Conservation (phyloP, 306 rosid genomes). For the Senna siamea region DNA sequence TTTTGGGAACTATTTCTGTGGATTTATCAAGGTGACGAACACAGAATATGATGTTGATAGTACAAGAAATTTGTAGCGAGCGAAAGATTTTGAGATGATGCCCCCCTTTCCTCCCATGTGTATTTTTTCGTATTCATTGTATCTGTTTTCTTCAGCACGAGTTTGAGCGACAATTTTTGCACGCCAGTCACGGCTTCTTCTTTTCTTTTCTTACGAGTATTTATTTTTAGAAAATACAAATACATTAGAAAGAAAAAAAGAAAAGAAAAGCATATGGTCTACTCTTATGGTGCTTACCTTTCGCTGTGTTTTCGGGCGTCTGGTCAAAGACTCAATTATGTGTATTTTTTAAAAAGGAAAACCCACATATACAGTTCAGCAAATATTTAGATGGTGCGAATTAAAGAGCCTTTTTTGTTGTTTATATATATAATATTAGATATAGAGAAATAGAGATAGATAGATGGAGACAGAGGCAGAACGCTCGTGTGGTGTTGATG, state of each 20-base stretch:
- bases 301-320: constrained; percentile 32
- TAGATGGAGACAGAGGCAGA: not conserved
- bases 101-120: constrained; percentile 22
- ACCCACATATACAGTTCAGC: constrained; percentile 39
- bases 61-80: constrained; percentile 60
- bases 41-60: constrained; percentile 70
- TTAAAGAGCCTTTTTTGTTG: too few species aligned
- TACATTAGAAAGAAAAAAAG: too few species aligned
- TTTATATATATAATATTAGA: too few species aligned
- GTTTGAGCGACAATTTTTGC: constrained; percentile 55
- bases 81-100: constrained; percentile 53
- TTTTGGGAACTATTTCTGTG: constrained; percentile 27
- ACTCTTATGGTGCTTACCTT: constrained; percentile 13
- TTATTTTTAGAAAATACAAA: too few species aligned
- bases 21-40: constrained; percentile 40
- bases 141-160: constrained; percentile 53
- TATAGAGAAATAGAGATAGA: not conserved
- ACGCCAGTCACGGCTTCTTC: constrained; percentile 39
- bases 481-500: constrained; percentile 46
- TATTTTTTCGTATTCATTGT: constrained; percentile 45
- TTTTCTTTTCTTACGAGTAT: not conserved
- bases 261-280: not conserved
- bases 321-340: constrained; percentile 47
- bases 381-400: not conserved
- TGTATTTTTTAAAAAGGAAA: constrained; percentile 18